These are phyloP conservation scores for Hortiboletus flavorubellus DNA, from an alignment of 768 basidiomycete species.

Conservation along the genomic window DNA sequence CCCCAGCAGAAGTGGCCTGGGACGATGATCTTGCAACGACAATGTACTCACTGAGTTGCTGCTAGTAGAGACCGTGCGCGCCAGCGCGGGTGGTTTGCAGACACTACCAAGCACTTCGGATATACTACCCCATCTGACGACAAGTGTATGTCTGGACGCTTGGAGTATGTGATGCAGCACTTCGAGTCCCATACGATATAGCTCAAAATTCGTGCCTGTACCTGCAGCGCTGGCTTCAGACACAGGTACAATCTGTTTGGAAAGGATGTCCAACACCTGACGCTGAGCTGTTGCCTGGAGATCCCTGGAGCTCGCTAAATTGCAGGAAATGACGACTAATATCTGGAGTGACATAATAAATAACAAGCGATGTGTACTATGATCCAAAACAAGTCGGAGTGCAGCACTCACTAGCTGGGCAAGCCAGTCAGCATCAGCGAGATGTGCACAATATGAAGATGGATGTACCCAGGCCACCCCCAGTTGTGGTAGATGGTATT, in stretches of 20 bases:
- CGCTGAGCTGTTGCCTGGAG: slow-evolving; percentile 70
- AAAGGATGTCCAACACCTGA: slow-evolving; percentile 81
- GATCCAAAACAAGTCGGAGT: too few species aligned
- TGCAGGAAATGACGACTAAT: slow-evolving; percentile 71
- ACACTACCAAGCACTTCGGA: slow-evolving; percentile 91
- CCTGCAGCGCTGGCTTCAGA: slow-evolving; percentile 40
- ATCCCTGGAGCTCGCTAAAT: slow-evolving; percentile 56
- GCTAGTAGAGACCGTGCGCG: slow-evolving; percentile 30
- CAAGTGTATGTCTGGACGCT: slow-evolving; percentile 85
- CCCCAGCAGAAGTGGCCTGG: slow-evolving; percentile 50
- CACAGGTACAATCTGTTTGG: slow-evolving; percentile 64
- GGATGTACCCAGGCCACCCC: too few species aligned
- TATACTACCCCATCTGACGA: slow-evolving; percentile 90
- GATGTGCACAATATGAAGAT: too few species aligned
- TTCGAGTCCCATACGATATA: slow-evolving; percentile 85
- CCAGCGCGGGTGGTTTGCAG: slow-evolving; percentile 53
- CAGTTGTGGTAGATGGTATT: slow-evolving; percentile 39
- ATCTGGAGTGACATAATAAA: slow-evolving; percentile 39
- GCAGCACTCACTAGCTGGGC: too few species aligned
- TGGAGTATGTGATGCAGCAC: slow-evolving; percentile 89
- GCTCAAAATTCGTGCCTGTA: slow-evolving; percentile 58
- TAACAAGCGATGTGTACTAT: too few species aligned
- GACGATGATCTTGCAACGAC: slow-evolving; percentile 37
- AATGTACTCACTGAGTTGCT: slow-evolving; percentile 43
- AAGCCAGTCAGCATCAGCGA: too few species aligned